Base-by-base conservation (phyloP, 129 eudicot genomes). In the Artemisia argyi region DNA sequence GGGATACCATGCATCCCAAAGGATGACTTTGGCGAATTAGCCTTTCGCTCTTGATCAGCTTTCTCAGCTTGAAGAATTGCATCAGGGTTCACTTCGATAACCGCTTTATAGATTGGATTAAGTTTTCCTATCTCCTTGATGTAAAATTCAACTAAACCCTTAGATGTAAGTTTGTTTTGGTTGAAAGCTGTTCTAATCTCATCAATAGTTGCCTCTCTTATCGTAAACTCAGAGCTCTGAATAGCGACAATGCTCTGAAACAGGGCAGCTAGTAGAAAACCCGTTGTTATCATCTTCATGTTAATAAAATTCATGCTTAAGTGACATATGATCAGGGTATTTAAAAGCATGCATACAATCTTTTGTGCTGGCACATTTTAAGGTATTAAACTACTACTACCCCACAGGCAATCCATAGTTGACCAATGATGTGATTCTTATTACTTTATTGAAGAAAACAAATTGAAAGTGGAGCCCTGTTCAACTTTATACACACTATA, bases 51-150 rank as follows among this genome's bases (percentile, higher is more conserved):
- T 73, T 63, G 51, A 67, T 88, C 90, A 53, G 88, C 91, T 60
- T 63, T 71, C 13, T 81, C 66, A 9, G 86, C 88, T 61, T 75
- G 80, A 49, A 12, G 50, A 30, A 80, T 14, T 26, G 85, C 95
- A 57, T 88, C 85, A 17, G 95, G 95, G 80, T 85, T 88, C 39
- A 88, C 82, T 66, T 88, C 88, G 39, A 88, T 85, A 50, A 88
- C 85, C 7, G 82, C 82, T 54, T 51, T 81, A 20, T 80, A 83
- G 66, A 80, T 17, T 4, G 88, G 88, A 63, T 83, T 83, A 55
- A 85, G 78, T 28, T 75, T 83, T 12, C 30, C 30, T 68, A 85
- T 83, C 64, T 83, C 74, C 0, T 61, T 1, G 15, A 85, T 73
- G 84, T 85, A 88, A 67, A 85, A 77, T 11, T 73, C 48, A 19